Evolutionary conservation across 2,329 filamentous ascomycete genomes (phyloP), one percentile per base, ranked within the genome.

Genomic region (Aspergillus novoparasiticus): DNA sequence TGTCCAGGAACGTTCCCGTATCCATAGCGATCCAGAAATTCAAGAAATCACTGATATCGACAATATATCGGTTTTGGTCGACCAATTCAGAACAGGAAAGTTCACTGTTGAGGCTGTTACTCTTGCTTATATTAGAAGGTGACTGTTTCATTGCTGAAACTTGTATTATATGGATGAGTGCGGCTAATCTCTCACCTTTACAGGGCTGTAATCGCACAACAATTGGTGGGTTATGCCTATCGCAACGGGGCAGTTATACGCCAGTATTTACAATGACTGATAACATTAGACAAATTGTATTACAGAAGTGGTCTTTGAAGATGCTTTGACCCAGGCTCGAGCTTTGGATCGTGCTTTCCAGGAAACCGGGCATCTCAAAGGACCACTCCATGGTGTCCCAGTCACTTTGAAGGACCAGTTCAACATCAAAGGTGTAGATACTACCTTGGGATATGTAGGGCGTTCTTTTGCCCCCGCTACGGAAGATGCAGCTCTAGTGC

Each of bases 331-430:
- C 14, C 69, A 77, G 48, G 76, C 77, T n/a, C 70, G 63, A 39
- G 55, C 63, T 1, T 66, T 79, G 14, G 77, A 79, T 62, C 30
- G 30, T 16, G 61, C 70, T 3, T 77, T 71, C 32, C 61, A 64
- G 32, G 59, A 63, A 32, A 72, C 70, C 0, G 79, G 79, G 5
- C 78, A 79, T 67, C 67, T 80, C 16, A 79, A 84, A 68, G 84
- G 85, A 3, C 78, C 82, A 23, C 67, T 84, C 12, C 85, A 86
- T 71, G 86, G 84, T 0, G 72, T 87, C 3, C 85, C 85, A 0
- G 79, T 88, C 60, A 83, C 80, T 6, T 68, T 87, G 14, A 89
- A 89, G 71, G 87, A 89, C 58, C 85, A 86, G 16, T 89, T 89
- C 73, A 83, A 88, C 28, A 78, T 90, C 48, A 83, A 83, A 62